A percentile compares a stretch with the other conserved stretches of the same genome.
Evolutionary conservation across 257 asterid species (phyloP).

Genomic region (Fraxinus pennsylvanica): DNA sequence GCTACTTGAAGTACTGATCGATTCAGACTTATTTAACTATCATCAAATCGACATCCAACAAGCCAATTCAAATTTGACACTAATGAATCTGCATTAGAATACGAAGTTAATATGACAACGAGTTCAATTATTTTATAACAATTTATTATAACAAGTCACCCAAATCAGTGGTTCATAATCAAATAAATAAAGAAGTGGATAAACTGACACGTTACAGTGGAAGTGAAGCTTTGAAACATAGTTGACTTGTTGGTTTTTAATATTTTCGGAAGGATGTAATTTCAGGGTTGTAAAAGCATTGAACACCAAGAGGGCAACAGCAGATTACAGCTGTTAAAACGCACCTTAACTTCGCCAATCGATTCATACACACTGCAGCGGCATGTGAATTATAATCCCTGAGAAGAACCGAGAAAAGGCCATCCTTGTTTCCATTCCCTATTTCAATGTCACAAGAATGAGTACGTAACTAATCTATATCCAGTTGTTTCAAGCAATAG

Average conservation of each 20-base stretch:
- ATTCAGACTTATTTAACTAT: not conserved
- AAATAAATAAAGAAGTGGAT: not conserved
- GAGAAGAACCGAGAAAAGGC: slow-evolving; percentile 89
- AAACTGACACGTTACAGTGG: not conserved
- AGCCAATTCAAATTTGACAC: not conserved
- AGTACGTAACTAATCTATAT: slow-evolving; percentile 1
- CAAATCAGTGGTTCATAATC: not conserved
- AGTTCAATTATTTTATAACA: not conserved
- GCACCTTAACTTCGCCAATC: slow-evolving; percentile 93
- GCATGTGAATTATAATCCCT: slow-evolving; percentile 89
- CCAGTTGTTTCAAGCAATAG: not conserved
- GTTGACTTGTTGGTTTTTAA: not conserved
- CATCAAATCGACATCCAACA: not conserved
- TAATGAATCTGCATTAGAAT: not conserved
- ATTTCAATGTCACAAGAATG: slow-evolving; percentile 32
- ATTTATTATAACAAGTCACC: not conserved
- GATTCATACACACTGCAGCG: slow-evolving; percentile 95
- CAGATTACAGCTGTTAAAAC: slow-evolving; percentile 16
- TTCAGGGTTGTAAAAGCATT: not conserved
- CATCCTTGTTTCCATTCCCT: slow-evolving; percentile 97
- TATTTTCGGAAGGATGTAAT: not conserved
- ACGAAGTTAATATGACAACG: not conserved
- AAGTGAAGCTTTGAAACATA: not conserved
- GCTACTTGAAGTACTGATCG: not conserved
- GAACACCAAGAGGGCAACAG: not conserved